Evolutionary conservation across 768 basidiomycete species (phyloP).

Genomic region (Neoboletus subvelutipes): DNA sequence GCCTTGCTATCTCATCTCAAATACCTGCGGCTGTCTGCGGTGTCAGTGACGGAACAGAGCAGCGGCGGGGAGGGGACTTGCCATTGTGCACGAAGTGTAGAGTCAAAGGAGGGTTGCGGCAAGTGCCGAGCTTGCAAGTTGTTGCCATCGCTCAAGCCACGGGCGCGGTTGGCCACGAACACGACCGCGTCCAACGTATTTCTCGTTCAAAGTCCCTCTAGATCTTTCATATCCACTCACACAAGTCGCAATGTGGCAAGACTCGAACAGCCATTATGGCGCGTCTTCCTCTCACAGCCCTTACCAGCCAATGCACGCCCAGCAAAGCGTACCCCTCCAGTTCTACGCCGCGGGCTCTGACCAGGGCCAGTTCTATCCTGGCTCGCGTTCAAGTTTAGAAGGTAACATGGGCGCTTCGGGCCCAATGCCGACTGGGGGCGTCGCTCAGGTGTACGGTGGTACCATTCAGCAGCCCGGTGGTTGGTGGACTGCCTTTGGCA

Average conservation of each 20-base stretch:
- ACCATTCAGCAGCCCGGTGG: conserved; percentile 70
- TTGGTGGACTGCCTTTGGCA: conserved; percentile 97
- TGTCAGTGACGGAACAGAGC: conserved; percentile 12
- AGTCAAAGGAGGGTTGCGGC: conserved; percentile 15
- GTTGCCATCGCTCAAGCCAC: background rate
- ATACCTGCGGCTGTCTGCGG: conserved; percentile 63
- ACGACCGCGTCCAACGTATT: background rate
- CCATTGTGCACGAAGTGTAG: conserved; percentile 21
- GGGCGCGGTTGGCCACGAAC: background rate
- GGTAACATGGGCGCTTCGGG: conserved; percentile 62
- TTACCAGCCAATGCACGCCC: conserved; percentile 50
- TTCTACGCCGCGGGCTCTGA: conserved; percentile 71
- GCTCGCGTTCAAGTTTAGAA: conserved; percentile 75
- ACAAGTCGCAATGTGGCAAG: conserved; percentile 67
- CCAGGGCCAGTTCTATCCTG: conserved; percentile 61
- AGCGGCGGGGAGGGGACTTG: conserved; percentile 10
- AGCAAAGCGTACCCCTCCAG: conserved; percentile 64
- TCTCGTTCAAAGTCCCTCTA: background rate
- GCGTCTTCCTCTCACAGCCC: conserved; percentile 56
- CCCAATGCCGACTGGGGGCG: conserved; percentile 45
- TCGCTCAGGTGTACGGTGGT: conserved; percentile 58
- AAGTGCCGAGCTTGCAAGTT: conserved; percentile 27
- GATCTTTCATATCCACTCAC: background rate
- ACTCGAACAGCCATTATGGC: conserved; percentile 55
- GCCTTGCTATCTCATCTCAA: background rate